Evolutionary conservation across 192 early-diverging fungal genomes (phyloP).

Genomic region (Backusella westeae): DNA sequence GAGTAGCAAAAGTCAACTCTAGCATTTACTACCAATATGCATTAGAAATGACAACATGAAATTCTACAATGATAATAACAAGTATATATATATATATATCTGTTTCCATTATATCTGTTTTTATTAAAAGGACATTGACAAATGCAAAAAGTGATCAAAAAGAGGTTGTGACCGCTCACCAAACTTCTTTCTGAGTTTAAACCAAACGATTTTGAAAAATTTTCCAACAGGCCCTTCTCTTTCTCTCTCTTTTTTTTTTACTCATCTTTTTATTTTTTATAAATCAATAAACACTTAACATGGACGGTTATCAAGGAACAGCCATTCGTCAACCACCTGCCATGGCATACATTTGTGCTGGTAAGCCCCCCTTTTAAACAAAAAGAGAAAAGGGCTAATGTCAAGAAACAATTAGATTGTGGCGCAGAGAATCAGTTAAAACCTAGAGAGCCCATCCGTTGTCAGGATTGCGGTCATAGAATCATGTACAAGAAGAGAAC

Average conservation of each 20-base stretch:
- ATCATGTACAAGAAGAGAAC: constrained; percentile 99
- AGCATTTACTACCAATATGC: no score
- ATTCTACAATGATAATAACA: no score
- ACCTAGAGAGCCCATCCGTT: constrained; percentile 93
- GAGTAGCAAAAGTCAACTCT: no score
- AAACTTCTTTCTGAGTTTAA: background rate
- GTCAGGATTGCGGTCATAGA: constrained; percentile 92
- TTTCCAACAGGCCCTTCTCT: background rate
- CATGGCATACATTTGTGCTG: constrained; percentile 44
- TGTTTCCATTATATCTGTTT: background rate
- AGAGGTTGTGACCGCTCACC: background rate
- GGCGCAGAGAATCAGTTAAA: constrained; percentile 89
- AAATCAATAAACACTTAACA: no score
- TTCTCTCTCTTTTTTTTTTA: background rate
- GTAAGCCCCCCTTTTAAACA: constrained; percentile 2
- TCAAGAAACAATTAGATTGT: constrained; percentile 55
- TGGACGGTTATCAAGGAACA: constrained; percentile 31
- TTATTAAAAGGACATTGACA: background rate
- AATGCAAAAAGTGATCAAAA: background rate
- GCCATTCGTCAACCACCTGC: constrained; percentile 33
- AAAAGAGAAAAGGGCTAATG: background rate
- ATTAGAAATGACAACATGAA: no score
- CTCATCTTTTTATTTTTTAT: background rate
- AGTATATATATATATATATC: no score
- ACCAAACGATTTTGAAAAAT: background rate